These are phyloP conservation scores for Colletotrichum scovillei DNA, from an alignment of 2,329 filamentous ascomycete genomes.

Conservation along the genomic window DNA sequence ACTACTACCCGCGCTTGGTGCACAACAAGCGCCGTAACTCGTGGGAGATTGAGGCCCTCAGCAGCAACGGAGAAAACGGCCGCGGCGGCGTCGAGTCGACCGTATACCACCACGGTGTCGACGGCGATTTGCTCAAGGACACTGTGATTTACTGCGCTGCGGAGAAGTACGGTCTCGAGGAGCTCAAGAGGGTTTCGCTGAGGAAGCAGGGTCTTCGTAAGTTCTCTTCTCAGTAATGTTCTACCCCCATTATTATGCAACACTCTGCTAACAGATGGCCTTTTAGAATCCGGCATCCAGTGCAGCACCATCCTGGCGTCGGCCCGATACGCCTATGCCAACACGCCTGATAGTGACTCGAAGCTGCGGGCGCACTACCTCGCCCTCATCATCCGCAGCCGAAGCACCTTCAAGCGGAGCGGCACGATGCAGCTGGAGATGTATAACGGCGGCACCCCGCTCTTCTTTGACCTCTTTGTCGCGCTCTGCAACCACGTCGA, in stretches of 20 bases:
- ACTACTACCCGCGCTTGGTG: slow-evolving; percentile 86
- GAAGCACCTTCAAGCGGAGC: slow-evolving; percentile 90
- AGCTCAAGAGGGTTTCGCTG: slow-evolving; percentile 85
- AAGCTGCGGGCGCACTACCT: slow-evolving; percentile 92
- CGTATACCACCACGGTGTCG: slow-evolving; percentile 73
- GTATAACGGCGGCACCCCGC: slow-evolving; percentile 82
- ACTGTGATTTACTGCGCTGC: slow-evolving; percentile 93
- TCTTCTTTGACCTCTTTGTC: slow-evolving; percentile 95
- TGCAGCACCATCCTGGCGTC: slow-evolving; percentile 87
- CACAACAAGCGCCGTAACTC: slow-evolving; percentile 84
- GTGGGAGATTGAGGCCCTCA: slow-evolving; percentile 81
- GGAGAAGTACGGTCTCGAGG: slow-evolving; percentile 83
- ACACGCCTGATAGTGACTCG: slow-evolving; percentile 92
- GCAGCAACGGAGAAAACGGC: slow-evolving; percentile 55
- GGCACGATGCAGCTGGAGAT: slow-evolving; percentile 97
- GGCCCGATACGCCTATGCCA: slow-evolving; percentile 88
- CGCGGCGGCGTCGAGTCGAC: slow-evolving; percentile 69
- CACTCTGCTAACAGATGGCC: slow-evolving; percentile 5
- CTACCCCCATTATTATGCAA: not conserved
- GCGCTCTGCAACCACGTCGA: slow-evolving; percentile 92
- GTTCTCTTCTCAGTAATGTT: slow-evolving; percentile 37
- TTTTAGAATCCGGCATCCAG: slow-evolving; percentile 78
- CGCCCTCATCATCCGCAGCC: slow-evolving; percentile 88
- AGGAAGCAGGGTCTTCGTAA: slow-evolving; percentile 88
- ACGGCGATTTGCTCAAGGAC: slow-evolving; percentile 82